Base-by-base conservation (phyloP, 495 filamentous ascomycete species). In the Aspergillus cavernicola region DNA sequence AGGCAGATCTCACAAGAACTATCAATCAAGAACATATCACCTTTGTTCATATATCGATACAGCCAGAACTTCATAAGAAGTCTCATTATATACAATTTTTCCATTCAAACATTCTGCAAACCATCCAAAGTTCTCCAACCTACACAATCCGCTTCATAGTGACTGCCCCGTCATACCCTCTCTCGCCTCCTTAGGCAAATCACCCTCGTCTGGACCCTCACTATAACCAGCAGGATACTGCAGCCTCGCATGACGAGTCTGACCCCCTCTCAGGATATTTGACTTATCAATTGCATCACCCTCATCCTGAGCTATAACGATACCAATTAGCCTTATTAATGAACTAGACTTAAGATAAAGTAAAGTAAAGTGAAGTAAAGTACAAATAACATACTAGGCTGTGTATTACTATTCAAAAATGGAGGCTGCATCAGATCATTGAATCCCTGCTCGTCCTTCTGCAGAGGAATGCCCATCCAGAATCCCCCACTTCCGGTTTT, bases 181-280 rank as follows among this genome's bases (percentile, higher is more conserved):
- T 2, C 13, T 9, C 44, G 19, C 31, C 31, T 56, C 53, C 10
- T 28, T 47, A 2, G 68, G 66, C 33, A 67, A 41, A 10, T 69
- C 65, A 49, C 61, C 55, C 50, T 67, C 68, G 6, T 59, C 58
- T 12, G 60, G 62, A 0, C 68, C 66, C 53, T 71, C 66, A 18
- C 50, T 64, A 23, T 71, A 71, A 23, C 23, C 26, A 20, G 58
- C 58, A 7, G 61, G 43, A 36, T 33, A 33, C 32, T 45, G 52
- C 9, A 66, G 64, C 53, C 66, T 61, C 13, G 64, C 52, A 46
- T 65, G 63, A 29, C 68, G 64, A 13, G 65, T 55, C 6, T 60
- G 43, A 18, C 64, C 60, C 12, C 67, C 67, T 9, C 31, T 24
- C 18, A 71, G 13, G 15, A 68, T 52, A 26, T 71, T 66, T 13